Conservation (phyloP, 306 rosid genomes). For the Sicyos baderoa region DNA sequence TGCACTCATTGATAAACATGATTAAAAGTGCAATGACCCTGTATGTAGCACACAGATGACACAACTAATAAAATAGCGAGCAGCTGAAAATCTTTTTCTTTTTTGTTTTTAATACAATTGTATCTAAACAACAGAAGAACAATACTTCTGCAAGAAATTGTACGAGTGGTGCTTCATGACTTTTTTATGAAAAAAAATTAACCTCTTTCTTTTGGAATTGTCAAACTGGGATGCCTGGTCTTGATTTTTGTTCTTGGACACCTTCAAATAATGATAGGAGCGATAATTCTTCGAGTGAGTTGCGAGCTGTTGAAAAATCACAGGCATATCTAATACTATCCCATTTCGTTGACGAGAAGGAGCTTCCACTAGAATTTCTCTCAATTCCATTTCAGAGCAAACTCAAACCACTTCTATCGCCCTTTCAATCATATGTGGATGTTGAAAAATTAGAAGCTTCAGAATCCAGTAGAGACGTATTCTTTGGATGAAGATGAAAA, state of each 20-base stretch:
- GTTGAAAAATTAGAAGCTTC: conserved; percentile 38
- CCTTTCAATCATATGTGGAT: conserved; percentile 54
- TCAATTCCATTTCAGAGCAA: conserved; percentile 65
- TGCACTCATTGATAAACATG: no score
- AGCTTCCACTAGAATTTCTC: conserved; percentile 37
- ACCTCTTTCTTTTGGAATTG: no score
- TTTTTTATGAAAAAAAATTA: no score
- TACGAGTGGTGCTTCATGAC: no score
- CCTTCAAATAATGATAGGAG: conserved; percentile 27
- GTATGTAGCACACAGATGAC: no score
- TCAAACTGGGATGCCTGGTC: conserved; percentile 63
- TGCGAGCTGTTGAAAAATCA: conserved; percentile 33
- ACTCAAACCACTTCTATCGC: conserved; percentile 42
- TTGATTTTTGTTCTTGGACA: conserved; percentile 93
- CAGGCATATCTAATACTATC: conserved; percentile 26
- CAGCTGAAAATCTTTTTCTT: no score
- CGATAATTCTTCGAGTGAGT: conserved; percentile 22
- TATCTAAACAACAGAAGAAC: no score
- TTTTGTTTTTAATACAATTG: no score
- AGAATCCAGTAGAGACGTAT: conserved; percentile 33
- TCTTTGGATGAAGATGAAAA: conserved; percentile 46
- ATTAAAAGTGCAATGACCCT: no score
- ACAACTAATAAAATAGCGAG: no score
- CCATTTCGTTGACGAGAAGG: conserved; percentile 57
- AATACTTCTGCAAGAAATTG: no score